A percentile compares a stretch with the other conserved stretches of the same genome.
Conservation (phyloP, 768 basidiomycete genomes). For the Candolleomyces efflorescens region DNA sequence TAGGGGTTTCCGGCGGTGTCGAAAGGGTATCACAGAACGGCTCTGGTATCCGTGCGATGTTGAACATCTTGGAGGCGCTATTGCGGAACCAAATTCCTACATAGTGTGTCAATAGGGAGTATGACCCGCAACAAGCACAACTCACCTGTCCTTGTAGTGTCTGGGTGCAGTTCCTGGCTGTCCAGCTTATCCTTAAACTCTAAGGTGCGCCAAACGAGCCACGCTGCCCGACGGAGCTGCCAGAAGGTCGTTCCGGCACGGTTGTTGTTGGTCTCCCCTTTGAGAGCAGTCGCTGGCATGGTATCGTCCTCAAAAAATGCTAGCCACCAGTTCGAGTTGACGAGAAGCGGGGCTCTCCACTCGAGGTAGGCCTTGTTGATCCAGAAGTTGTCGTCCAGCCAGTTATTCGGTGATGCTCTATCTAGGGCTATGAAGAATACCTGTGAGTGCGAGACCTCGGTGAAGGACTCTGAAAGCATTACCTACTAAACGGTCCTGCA, state of each 20-base stretch:
- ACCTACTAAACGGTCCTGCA: slow-evolving; percentile 78
- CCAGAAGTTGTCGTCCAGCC: slow-evolving; percentile 96
- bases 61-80: slow-evolving; percentile 62
- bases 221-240: slow-evolving; percentile 85
- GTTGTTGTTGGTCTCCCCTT: slow-evolving; percentile 32
- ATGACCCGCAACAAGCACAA: background rate
- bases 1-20: slow-evolving; percentile 36
- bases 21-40: slow-evolving; percentile 61
- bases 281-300: slow-evolving; percentile 45
- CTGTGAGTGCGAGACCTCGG: slow-evolving; percentile 16
- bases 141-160: slow-evolving; percentile 68
- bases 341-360: slow-evolving; percentile 77
- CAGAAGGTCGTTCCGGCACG: slow-evolving; percentile 59
- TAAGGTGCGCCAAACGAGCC: slow-evolving; percentile 68
- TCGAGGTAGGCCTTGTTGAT: slow-evolving; percentile 81
- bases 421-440: slow-evolving; percentile 58
- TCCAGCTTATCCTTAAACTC: slow-evolving; percentile 67
- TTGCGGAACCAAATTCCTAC: slow-evolving; percentile 63
- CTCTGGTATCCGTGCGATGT: slow-evolving; percentile 71
- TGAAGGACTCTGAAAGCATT: slow-evolving; percentile 18
- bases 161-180: slow-evolving; percentile 60
- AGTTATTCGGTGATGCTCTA: slow-evolving; percentile 79
- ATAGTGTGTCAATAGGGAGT: background rate
- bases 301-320: slow-evolving; percentile 70
- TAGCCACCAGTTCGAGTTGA: slow-evolving; percentile 98